Evolutionary conservation across 805 yeast species (phyloP).

Genomic region (Ascoidea asiatica): DNA sequence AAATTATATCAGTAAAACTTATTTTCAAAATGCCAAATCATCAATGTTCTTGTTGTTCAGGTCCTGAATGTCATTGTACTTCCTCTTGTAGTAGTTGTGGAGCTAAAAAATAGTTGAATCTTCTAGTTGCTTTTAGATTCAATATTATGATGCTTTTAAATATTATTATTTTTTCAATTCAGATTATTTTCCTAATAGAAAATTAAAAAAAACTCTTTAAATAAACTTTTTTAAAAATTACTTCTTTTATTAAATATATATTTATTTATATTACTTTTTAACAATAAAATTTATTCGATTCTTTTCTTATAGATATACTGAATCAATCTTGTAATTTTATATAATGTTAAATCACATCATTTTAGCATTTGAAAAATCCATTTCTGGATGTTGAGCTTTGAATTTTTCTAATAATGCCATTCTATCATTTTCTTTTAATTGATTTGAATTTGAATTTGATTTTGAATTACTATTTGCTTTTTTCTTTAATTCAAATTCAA

Average conservation of each 20-base stretch:
- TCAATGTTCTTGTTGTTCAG: not conserved
- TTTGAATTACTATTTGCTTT: not conserved
- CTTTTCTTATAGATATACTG: no score
- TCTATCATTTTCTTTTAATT: conserved; percentile 3
- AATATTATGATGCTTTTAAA: not conserved
- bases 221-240: no score
- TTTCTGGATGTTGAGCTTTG: conserved; percentile 27
- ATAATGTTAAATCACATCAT: no score
- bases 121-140: not conserved
- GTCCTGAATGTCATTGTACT: not conserved
- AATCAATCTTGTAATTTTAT: no score
- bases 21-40: no score
- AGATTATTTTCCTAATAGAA: no score
- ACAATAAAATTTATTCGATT: no score
- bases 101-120: not conserved
- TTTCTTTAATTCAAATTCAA: conserved; percentile 22
- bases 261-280: no score
- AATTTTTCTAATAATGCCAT: conserved; percentile 19
- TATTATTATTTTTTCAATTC: not conserved
- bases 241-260: no score
- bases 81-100: not conserved
- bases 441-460: conserved; percentile 5
- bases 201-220: no score
- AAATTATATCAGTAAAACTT: not conserved
- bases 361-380: conserved; percentile 7